Evolutionary conservation across 192 early-diverging fungal genomes (phyloP).

Genomic region (Coemansia sp.): DNA sequence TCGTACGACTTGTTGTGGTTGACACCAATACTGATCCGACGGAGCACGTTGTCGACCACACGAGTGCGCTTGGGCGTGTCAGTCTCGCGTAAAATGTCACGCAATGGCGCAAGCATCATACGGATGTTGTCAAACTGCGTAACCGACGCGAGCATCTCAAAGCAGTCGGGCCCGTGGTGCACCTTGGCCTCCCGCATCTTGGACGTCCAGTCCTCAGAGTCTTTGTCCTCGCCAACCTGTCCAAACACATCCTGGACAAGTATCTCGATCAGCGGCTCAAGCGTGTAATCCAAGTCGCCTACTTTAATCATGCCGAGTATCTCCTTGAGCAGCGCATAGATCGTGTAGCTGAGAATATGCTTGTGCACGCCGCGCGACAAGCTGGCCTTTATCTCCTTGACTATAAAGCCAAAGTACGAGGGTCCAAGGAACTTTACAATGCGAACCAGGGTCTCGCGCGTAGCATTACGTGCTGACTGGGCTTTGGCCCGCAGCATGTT

Average conservation of each 20-base stretch:
- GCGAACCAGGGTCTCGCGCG: constrained; percentile 82
- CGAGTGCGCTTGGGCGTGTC: constrained; percentile 70
- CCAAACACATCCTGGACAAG: constrained; percentile 93
- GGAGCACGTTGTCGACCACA: constrained; percentile 79
- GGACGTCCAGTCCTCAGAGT: constrained; percentile 81
- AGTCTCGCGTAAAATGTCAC: constrained; percentile 82
- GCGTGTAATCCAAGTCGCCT: constrained; percentile 77
- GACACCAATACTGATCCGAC: constrained; percentile 71
- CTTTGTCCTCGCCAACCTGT: constrained; percentile 80
- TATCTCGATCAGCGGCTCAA: constrained; percentile 68
- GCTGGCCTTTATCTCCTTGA: constrained; percentile 77
- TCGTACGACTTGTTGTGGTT: constrained; percentile 70
- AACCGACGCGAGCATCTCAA: constrained; percentile 76
- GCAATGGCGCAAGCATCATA: constrained; percentile 76
- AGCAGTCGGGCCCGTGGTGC: constrained; percentile 79
- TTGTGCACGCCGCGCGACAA: constrained; percentile 83
- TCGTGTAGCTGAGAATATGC: constrained; percentile 93
- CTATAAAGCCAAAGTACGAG: constrained; percentile 79
- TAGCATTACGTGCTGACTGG: constrained; percentile 81
- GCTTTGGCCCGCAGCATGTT: constrained; percentile 74
- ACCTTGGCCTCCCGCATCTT: constrained; percentile 91
- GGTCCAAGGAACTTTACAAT: constrained; percentile 82
- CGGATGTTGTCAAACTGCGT: constrained; percentile 67
- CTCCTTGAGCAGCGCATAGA: constrained; percentile 77
- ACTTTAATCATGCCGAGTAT: constrained; percentile 58